phyloP scores from a whole-genome alignment of 257 asterid species.

The Solanum verrucosum region DNA sequence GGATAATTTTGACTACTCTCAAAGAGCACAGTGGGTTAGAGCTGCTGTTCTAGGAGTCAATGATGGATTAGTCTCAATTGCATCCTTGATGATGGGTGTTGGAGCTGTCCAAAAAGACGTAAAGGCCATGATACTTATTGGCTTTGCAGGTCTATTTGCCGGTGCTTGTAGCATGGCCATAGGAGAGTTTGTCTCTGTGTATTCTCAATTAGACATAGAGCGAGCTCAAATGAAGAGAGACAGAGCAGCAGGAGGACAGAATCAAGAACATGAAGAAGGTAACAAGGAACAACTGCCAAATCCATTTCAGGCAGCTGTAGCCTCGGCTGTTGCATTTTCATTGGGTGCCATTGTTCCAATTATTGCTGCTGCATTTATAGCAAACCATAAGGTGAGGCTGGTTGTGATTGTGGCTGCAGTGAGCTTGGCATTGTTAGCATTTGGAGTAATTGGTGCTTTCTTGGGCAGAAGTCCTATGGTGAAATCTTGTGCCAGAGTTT shows the following conservation, averaged over 20 bases:
- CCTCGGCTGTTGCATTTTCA: not conserved
- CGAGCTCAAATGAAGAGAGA: not conserved
- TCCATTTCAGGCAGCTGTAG: not conserved
- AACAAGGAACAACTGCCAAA: not conserved
- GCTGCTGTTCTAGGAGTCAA: constrained; percentile 28
- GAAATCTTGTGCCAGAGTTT: constrained; percentile 15
- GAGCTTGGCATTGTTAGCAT: constrained; percentile 2
- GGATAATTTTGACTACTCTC: constrained; percentile 36
- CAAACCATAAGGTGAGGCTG: not conserved
- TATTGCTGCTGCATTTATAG: not conserved
- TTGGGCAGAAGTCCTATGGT: constrained; percentile 31
- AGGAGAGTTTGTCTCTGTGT: not conserved
- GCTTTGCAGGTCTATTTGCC: constrained; percentile 46
- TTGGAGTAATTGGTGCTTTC: constrained; percentile 51
- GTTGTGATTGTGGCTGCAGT: not conserved
- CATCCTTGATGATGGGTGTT: not conserved
- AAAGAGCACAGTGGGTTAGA: constrained; percentile 5
- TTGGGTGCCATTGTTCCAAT: not conserved
- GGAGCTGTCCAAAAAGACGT: constrained; percentile 27
- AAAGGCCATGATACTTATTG: constrained; percentile 41
- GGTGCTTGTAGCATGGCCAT: constrained; percentile 22
- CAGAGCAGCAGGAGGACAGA: not conserved
- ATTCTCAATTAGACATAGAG: not conserved
- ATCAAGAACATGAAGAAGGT: not conserved
- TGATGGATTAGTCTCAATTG: not conserved